Percentiles rank a stretch among this genome's conserved stretches.
phyloP scores from a whole-genome alignment of 176 grass and related monocot genomes.

The Melocanna baccifera region DNA sequence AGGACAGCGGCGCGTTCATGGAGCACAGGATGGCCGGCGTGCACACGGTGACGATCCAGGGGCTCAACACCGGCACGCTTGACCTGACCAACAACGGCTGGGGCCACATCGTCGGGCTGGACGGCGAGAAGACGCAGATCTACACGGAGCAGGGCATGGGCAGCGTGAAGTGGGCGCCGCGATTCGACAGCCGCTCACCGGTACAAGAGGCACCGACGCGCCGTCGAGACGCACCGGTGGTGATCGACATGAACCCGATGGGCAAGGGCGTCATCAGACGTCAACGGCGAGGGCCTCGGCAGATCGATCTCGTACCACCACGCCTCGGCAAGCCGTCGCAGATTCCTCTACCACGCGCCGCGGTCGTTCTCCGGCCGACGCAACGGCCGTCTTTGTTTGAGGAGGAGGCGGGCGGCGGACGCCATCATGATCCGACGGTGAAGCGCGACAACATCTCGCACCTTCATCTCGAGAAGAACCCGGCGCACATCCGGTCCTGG shows the following conservation, averaged over 20 bases:
- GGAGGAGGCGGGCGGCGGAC: slow-evolving; percentile 59
- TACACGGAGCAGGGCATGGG: slow-evolving; percentile 40
- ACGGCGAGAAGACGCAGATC: slow-evolving; percentile 51
- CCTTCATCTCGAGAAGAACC: slow-evolving; percentile 62
- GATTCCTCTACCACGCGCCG: slow-evolving; percentile 68
- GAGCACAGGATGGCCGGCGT: slow-evolving; percentile 67
- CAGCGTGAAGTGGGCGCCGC: slow-evolving; percentile 49
- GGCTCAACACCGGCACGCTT: slow-evolving; percentile 76
- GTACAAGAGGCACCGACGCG: slow-evolving; percentile 67
- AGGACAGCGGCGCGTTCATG: slow-evolving; percentile 83
- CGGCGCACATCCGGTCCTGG: slow-evolving; percentile 56
- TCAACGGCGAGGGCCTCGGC: slow-evolving; percentile 67
- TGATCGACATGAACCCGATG: slow-evolving; percentile 65
- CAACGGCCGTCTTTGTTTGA: too few relatives aligned
- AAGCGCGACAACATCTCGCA: slow-evolving; percentile 94
- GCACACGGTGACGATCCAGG: slow-evolving; percentile 45
- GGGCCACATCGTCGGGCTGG: slow-evolving; percentile 66
- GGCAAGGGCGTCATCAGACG: slow-evolving; percentile 63
- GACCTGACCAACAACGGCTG: slow-evolving; percentile 70
- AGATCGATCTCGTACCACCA: slow-evolving; percentile 73
- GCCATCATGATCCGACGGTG: slow-evolving; percentile 70
- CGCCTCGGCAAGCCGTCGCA: slow-evolving; percentile 75
- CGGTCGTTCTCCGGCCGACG: too few relatives aligned
- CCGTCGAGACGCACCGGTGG: slow-evolving; percentile 47
- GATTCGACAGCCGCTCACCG: slow-evolving; percentile 37